Evolutionary conservation across 305 asterid species (phyloP).

Genomic region (Withania somnifera): DNA sequence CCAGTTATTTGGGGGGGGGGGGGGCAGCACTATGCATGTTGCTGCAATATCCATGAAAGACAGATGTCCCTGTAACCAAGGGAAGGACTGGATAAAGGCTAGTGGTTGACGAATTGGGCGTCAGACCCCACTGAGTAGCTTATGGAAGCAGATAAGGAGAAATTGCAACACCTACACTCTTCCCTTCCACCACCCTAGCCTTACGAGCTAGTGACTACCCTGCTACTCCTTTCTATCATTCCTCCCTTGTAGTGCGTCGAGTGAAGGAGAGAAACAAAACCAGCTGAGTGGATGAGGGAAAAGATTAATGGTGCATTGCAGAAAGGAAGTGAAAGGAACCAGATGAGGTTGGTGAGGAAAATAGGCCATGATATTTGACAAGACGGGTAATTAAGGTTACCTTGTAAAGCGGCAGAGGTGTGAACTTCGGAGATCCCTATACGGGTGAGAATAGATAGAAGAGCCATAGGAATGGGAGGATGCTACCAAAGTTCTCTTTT

Average conservation of each 20-base stretch:
- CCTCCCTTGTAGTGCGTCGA: neutral
- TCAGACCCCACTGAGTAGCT: no score
- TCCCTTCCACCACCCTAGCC: neutral
- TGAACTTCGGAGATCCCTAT: neutral
- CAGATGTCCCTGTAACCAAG: neutral
- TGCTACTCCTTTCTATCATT: neutral
- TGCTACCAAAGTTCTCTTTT: neutral
- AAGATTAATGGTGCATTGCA: neutral
- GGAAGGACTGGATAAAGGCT: neutral
- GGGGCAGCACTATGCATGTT: neutral
- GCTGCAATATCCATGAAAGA: neutral
- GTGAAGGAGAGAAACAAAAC: neutral
- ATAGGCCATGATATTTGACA: neutral
- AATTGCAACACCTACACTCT: neutral
- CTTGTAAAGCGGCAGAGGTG: neutral
- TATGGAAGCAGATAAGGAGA: neutral
- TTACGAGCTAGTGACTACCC: neutral
- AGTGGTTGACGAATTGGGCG: neutral
- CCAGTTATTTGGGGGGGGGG: no score
- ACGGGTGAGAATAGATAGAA: neutral
- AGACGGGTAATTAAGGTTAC: neutral
- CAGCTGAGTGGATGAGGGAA: neutral
- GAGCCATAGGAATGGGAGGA: neutral
- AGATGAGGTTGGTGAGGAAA: neutral
- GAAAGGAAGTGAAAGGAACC: neutral